These are phyloP conservation scores for Coleophoma eucalyptorum DNA, from an alignment of 2,329 filamentous ascomycete species.

Conservation along the genomic window DNA sequence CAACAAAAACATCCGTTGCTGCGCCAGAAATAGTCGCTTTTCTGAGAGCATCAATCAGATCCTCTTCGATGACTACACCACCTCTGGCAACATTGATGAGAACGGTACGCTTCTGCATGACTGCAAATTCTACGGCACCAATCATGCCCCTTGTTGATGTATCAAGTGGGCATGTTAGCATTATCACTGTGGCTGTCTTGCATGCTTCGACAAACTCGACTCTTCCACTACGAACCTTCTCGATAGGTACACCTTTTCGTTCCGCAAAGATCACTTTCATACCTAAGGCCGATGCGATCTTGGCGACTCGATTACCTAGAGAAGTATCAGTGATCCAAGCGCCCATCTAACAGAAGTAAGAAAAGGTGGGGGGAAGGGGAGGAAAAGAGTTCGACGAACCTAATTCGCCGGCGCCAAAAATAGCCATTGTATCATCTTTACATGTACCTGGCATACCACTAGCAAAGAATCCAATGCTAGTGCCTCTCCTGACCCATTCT, in stretches of 20 bases:
- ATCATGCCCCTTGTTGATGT: constrained; percentile 20
- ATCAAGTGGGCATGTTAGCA: constrained; percentile 17
- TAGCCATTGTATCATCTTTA: constrained; percentile 19
- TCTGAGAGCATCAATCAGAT: constrained; percentile 23
- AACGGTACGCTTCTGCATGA: constrained; percentile 16
- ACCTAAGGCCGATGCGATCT: constrained; percentile 13
- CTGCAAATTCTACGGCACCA: constrained; percentile 14
- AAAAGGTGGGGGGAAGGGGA: background rate
- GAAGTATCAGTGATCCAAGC: background rate
- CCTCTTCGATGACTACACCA: constrained; percentile 25
- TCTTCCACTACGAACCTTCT: constrained; percentile 8
- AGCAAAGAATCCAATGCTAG: constrained; percentile 18
- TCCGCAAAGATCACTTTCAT: constrained; percentile 18
- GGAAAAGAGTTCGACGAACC: constrained; percentile 10
- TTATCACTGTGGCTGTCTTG: constrained; percentile 12
- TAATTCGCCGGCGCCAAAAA: constrained; percentile 23
- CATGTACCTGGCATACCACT: constrained; percentile 14
- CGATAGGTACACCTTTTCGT: constrained; percentile 9
- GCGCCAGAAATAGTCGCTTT: constrained; percentile 21
- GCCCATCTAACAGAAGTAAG: background rate
- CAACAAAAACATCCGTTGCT: constrained; percentile 26
- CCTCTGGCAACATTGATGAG: constrained; percentile 28
- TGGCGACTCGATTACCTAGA: constrained; percentile 16
- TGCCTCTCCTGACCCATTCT: constrained; percentile 21
- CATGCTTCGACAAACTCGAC: constrained; percentile 14